Conservation (phyloP, 768 basidiomycete species). For the Trametes punicea region DNA sequence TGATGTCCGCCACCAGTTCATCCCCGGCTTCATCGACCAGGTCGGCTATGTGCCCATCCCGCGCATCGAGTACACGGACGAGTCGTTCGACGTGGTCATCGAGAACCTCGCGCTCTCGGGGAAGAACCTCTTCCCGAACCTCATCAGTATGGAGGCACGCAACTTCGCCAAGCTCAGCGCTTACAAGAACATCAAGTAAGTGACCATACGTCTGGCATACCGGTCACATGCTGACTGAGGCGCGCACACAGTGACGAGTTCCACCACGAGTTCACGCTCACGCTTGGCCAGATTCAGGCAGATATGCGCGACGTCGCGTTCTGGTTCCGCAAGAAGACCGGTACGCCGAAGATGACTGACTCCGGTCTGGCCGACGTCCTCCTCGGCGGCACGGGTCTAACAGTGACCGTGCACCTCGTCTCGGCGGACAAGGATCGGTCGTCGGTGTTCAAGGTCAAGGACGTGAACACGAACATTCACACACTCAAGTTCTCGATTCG, state of each 20-base stretch:
- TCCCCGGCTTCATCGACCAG: conserved; percentile 74
- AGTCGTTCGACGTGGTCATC: conserved; percentile 80
- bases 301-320: conserved; percentile 96
- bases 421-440: conserved; percentile 56
- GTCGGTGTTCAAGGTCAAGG: conserved; percentile 70
- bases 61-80: conserved; percentile 90
- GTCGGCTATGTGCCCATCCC: conserved; percentile 91
- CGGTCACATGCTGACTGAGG: neutral
- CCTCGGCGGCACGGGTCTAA: conserved; percentile 80
- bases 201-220: neutral
- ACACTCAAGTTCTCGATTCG: conserved; percentile 86
- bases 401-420: conserved; percentile 58
- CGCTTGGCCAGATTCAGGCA: conserved; percentile 83
- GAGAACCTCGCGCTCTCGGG: conserved; percentile 91
- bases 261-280: conserved; percentile 72
- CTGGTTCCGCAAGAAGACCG: conserved; percentile 82
- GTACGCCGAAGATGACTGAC: conserved; percentile 76
- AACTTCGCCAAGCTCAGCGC: conserved; percentile 86
- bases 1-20: conserved; percentile 78
- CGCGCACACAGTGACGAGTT: conserved; percentile 46
- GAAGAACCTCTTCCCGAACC: conserved; percentile 83
- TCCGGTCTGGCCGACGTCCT: conserved; percentile 83
- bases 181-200: conserved; percentile 43
- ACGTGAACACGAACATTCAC: conserved; percentile 77
- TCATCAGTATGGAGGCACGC: conserved; percentile 67